Conservation (phyloP, 1,139 yeast genomes). For the Debaryomycetaceae sp. region DNA sequence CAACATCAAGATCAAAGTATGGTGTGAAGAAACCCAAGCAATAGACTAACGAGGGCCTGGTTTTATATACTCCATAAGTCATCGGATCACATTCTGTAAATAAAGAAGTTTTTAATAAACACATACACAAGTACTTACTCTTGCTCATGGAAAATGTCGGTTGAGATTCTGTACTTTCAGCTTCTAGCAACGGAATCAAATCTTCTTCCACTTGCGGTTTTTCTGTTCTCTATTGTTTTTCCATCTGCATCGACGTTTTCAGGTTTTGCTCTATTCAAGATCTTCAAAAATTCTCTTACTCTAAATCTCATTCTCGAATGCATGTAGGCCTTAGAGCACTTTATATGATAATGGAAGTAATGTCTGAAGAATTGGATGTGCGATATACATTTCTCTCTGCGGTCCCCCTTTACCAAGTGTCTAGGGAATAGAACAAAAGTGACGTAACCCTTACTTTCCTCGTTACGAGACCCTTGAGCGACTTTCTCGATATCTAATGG, state of each 20-base stretch:
- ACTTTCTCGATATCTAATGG: slow-evolving; percentile 73
- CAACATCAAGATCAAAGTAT: slow-evolving; percentile 85
- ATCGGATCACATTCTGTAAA: neutral
- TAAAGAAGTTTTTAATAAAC: neutral
- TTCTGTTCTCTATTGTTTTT: slow-evolving; percentile 57
- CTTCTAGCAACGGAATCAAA: slow-evolving; percentile 37
- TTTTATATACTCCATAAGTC: too few species aligned
- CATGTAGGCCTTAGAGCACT: slow-evolving; percentile 96
- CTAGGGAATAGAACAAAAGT: slow-evolving; percentile 76
- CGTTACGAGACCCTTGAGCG: slow-evolving; percentile 29
- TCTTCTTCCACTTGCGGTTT: slow-evolving; percentile 82
- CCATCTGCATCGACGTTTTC: slow-evolving; percentile 77
- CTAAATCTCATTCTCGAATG: slow-evolving; percentile 98
- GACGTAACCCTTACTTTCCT: slow-evolving; percentile 65
- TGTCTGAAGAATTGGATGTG: slow-evolving; percentile 91
- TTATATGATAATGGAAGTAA: slow-evolving; percentile 96
- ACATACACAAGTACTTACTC: neutral
- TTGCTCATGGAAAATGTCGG: neutral
- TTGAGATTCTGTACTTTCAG: neutral
- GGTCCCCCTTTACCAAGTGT: slow-evolving; percentile 65
- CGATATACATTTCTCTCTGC: slow-evolving; percentile 79
- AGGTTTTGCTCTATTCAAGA: slow-evolving; percentile 94
- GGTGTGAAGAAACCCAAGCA: slow-evolving; percentile 83
- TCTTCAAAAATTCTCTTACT: slow-evolving; percentile 89
- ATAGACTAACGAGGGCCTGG: slow-evolving; percentile 5